Evolutionary conservation across 2,329 filamentous ascomycete genomes (phyloP).

Genomic region (Aspergillus novofumigatus): DNA sequence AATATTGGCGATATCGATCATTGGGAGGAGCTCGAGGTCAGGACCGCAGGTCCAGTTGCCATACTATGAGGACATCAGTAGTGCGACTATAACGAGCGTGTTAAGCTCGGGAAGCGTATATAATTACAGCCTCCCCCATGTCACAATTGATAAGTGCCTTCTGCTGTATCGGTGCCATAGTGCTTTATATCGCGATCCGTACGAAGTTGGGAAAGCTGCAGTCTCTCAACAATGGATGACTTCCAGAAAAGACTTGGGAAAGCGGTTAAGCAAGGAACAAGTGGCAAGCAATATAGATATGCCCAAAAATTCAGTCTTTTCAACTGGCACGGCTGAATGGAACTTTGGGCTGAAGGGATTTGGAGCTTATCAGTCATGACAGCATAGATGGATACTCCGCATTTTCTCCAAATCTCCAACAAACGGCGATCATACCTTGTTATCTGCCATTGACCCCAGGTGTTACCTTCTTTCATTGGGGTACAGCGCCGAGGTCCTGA

Average conservation of each 20-base stretch:
- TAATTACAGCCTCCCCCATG: constrained; percentile 41
- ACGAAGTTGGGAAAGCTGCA: background rate
- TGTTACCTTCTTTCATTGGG: constrained; percentile 1
- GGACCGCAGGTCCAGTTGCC: constrained; percentile 50
- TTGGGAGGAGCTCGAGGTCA: constrained; percentile 57
- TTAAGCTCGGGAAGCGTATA: background rate
- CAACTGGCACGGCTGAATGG: background rate
- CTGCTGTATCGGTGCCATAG: constrained; percentile 49
- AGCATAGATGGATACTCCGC: background rate
- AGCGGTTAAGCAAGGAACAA: background rate
- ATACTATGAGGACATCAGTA: constrained; percentile 23
- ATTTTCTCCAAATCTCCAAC: constrained; percentile 4
- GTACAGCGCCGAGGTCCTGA: background rate
- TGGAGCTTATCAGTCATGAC: background rate
- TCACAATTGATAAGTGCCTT: constrained; percentile 50
- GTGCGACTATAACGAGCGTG: background rate
- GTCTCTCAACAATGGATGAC: background rate
- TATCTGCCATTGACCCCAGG: background rate
- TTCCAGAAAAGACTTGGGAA: background rate
- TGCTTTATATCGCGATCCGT: constrained; percentile 1
- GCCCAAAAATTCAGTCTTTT: background rate
- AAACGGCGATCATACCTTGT: background rate
- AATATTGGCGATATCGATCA: constrained; percentile 61
- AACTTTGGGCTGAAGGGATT: background rate
- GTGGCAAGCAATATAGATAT: background rate